Evolutionary conservation across 768 basidiomycete species (phyloP).

Genomic region (Boletus vinaceobasis): DNA sequence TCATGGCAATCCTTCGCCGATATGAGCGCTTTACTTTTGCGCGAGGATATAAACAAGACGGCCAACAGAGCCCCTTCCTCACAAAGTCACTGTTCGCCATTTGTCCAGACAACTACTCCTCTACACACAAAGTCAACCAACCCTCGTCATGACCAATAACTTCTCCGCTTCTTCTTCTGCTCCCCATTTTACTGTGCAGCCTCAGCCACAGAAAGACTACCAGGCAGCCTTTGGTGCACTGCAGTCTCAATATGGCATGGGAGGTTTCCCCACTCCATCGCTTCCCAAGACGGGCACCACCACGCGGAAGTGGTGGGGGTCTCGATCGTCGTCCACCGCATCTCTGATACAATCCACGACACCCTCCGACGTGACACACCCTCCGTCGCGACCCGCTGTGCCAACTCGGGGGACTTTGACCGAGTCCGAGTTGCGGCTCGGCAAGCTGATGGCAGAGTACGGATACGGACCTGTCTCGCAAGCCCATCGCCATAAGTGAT

Average conservation of each 20-base stretch:
- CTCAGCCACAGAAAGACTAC: constrained; percentile 22
- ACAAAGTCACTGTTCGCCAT: background rate
- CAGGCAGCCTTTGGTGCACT: constrained; percentile 21
- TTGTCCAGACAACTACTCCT: background rate
- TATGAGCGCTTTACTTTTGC: background rate
- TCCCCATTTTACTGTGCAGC: background rate
- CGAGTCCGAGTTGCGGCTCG: background rate
- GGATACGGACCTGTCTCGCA: background rate
- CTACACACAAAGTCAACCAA: background rate
- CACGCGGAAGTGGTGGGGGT: constrained; percentile 18
- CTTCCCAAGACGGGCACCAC: background rate
- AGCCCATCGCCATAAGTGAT: background rate
- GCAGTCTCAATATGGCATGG: constrained; percentile 20
- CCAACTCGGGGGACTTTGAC: background rate
- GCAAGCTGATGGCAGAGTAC: constrained; percentile 1
- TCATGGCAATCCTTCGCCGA: background rate
- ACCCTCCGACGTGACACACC: background rate
- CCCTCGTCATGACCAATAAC: background rate
- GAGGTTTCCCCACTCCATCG: background rate
- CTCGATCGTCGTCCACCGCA: constrained; percentile 14
- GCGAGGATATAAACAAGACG: constrained; percentile 3
- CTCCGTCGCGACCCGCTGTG: background rate
- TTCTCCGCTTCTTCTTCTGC: background rate
- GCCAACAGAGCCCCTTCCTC: background rate
- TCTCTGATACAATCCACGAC: constrained; percentile 8